Evolutionary conservation across 495 filamentous ascomycete genomes (phyloP).

Genomic region (Penicillium parvum): DNA sequence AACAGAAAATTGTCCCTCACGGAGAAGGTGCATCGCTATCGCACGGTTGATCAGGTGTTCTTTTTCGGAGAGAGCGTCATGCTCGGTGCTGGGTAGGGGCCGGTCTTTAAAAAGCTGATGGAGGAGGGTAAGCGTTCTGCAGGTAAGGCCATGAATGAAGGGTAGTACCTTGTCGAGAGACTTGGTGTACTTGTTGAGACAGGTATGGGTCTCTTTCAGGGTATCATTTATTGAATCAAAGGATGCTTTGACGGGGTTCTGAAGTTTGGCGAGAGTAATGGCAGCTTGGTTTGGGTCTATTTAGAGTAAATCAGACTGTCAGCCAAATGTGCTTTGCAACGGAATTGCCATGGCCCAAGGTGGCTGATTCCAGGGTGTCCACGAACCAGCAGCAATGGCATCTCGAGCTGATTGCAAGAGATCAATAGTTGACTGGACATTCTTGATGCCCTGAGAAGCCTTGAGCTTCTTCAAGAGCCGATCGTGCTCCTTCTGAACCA

Average conservation of each 20-base stretch:
- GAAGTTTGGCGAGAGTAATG: slow-evolving; percentile 72
- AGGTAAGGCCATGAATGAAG: too few relatives aligned
- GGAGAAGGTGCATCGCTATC: slow-evolving; percentile 91
- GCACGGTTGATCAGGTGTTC: slow-evolving; percentile 79
- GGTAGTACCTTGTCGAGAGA: slow-evolving; percentile 68
- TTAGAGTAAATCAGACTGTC: slow-evolving; percentile 2
- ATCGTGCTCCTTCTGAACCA: slow-evolving; percentile 68
- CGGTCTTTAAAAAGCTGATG: slow-evolving; percentile 70
- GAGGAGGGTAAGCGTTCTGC: too few relatives aligned
- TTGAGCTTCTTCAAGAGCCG: slow-evolving; percentile 65
- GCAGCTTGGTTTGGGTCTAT: slow-evolving; percentile 66
- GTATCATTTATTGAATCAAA: slow-evolving; percentile 75
- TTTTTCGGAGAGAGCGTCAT: slow-evolving; percentile 76
- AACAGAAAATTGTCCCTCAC: slow-evolving; percentile 89
- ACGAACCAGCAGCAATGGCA: slow-evolving; percentile 59
- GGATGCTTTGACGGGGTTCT: slow-evolving; percentile 72
- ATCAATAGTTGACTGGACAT: slow-evolving; percentile 78
- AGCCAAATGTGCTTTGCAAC: not conserved
- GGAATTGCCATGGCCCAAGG: not conserved
- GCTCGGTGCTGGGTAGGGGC: slow-evolving; percentile 67
- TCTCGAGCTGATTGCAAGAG: slow-evolving; percentile 68
- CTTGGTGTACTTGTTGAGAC: slow-evolving; percentile 76
- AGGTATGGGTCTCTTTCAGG: slow-evolving; percentile 72
- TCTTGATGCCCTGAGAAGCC: slow-evolving; percentile 60
- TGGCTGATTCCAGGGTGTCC: not conserved